A percentile compares a stretch with the other conserved stretches of the same genome.
phyloP scores from a whole-genome alignment of 2,329 filamentous ascomycete species.

The Aureobasidium sp. region DNA sequence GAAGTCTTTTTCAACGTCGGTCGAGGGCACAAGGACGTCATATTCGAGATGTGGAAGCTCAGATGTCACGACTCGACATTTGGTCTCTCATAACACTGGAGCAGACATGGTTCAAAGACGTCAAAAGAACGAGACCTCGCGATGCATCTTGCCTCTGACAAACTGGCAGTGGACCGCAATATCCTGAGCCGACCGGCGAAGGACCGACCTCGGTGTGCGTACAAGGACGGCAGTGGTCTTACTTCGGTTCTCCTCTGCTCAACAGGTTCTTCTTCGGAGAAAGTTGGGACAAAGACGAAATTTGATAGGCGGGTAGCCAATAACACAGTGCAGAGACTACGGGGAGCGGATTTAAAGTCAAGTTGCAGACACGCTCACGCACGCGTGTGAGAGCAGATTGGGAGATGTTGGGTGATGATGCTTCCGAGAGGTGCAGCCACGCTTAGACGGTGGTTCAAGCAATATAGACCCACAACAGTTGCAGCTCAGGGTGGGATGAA shows the following conservation, averaged over 20 bases:
- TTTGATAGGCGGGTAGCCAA: background rate
- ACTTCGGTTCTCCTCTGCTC: slow-evolving; percentile 10
- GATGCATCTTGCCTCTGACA: background rate
- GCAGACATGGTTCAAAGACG: background rate
- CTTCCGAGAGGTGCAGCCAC: slow-evolving; percentile 11
- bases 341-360: background rate
- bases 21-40: background rate
- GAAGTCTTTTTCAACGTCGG: slow-evolving; percentile 13
- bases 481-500: slow-evolving; percentile 1
- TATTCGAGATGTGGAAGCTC: background rate
- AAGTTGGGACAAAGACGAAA: background rate
- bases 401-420: slow-evolving; percentile 6
- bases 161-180: slow-evolving; percentile 2
- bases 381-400: background rate
- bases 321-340: background rate
- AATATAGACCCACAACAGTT: slow-evolving; percentile 1
- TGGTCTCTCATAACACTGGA: background rate
- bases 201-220: slow-evolving; percentile 13
- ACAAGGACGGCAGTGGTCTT: slow-evolving; percentile 7
- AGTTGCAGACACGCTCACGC: background rate
- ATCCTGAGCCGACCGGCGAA: slow-evolving; percentile 7
- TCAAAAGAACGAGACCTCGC: background rate
- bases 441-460: background rate
- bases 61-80: slow-evolving; percentile 1
- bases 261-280: slow-evolving; percentile 14